Evolutionary conservation across 257 asterid genomes (phyloP), one percentile per base, ranked within the genome.

Genomic region (Solanum infundibuliforme): DNA sequence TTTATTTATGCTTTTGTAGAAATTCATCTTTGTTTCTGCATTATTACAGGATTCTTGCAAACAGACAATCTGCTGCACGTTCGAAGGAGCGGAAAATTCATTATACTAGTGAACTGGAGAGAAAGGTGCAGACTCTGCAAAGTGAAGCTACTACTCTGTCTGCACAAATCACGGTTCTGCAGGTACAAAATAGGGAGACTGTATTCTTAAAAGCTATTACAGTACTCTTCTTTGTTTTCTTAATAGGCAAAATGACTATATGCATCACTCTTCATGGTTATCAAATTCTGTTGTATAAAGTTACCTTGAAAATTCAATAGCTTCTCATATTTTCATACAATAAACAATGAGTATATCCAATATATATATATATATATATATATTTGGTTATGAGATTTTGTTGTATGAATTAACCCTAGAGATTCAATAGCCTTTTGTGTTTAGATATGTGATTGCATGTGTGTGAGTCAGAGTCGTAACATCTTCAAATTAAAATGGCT

Each of bases 51-150:
- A 94, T 95, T 90, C 97, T 97, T 66, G 98, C 99, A 36, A 97
- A 97, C 88, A 94, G 99, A 83, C 98, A 97, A 91, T 97, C 99
- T 83, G 99, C 99, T 6, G 98, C 99, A 18, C 94, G 98, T 23
- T 97, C 99, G 1, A 97, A 97, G 89, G 99, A 97, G 93, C 92
- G 99, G 85, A 95, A 97, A 83, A 89, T 92, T 18, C 95, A 95
- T 21, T 97, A 97, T 88, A 95, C 99, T 5, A 74, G 89, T 39
- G 99, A 97, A 91, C 91, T 97, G 89, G 99, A 96, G 93, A 95
- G 93, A 92, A 95, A 96, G 94, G 98, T 95, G 77, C 99, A 96
- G 86, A 96, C 98, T 32, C 92, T 96, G 73, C 98, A 96, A 89
- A 91, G 93, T 10, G 99, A 96, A 90, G 99, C 99, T 36, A 96